phyloP scores from a whole-genome alignment of 2,329 filamentous ascomycete genomes.

The Cladobotryum protrusum region DNA sequence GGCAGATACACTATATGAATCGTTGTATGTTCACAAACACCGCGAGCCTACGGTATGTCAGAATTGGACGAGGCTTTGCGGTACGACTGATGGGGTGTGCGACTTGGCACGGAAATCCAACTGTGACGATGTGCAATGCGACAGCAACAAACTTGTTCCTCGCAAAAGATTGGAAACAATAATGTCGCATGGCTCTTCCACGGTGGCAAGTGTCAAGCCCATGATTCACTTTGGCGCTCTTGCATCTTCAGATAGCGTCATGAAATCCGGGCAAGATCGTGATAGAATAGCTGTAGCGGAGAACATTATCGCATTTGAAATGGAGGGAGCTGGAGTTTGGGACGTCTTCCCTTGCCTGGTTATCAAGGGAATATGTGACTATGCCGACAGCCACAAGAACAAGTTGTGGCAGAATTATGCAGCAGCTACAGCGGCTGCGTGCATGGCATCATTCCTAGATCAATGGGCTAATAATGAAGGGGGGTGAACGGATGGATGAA shows the following conservation, averaged over 20 bases:
- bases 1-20: slow-evolving; percentile 24
- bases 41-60: slow-evolving; percentile 5
- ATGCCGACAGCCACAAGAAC: slow-evolving; percentile 34
- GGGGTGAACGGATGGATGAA: background rate
- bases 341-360: slow-evolving; percentile 25
- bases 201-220: slow-evolving; percentile 15
- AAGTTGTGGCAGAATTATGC: slow-evolving; percentile 29
- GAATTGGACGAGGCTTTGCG: background rate
- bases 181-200: background rate
- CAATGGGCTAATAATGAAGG: background rate
- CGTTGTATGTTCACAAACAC: slow-evolving; percentile 29
- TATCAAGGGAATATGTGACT: slow-evolving; percentile 33
- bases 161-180: slow-evolving; percentile 21
- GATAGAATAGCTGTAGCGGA: slow-evolving; percentile 25
- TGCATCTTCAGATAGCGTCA: slow-evolving; percentile 33
- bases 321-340: slow-evolving; percentile 28
- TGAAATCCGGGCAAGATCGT: slow-evolving; percentile 30
- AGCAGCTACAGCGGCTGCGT: slow-evolving; percentile 26
- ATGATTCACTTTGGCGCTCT: slow-evolving; percentile 31
- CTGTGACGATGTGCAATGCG: slow-evolving; percentile 12
- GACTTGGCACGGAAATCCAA: slow-evolving; percentile 1
- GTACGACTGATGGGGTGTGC: slow-evolving; percentile 7
- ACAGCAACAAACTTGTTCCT: slow-evolving; percentile 20
- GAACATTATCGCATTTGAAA: slow-evolving; percentile 27
- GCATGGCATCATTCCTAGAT: slow-evolving; percentile 5